Evolutionary conservation across 208 protist species (phyloP), one percentile per base, ranked within the genome.

Genomic region (Trypanosoma lewisi): DNA sequence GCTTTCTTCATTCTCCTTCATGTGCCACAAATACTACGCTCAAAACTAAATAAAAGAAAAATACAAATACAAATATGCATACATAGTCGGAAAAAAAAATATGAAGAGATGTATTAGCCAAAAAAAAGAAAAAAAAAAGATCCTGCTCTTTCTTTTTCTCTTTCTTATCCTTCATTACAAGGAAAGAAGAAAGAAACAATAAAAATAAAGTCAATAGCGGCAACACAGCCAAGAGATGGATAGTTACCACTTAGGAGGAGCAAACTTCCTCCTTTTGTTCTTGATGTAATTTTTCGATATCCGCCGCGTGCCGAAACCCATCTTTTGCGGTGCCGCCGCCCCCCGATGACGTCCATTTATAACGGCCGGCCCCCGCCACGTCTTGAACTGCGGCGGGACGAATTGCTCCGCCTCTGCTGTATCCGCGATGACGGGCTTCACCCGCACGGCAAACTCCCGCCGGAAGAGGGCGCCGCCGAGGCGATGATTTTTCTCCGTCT

Each of bases 221-320:
- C n/a, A n/a, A n/a, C n/a, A n/a, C n/a, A n/a, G n/a, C n/a, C n/a
- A n/a, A n/a, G n/a, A n/a, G n/a, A n/a, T n/a, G n/a, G n/a, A n/a
- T n/a, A n/a, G n/a, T 52, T 39, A 66, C 48, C 57, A 60, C 2
- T 62, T 45, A 19, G 61, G 19, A 25, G 67, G 73, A 16, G 61
- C 45, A 56, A 73, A 80, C 51, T 83, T 82, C 25, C 73, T 79
- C 8, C 77, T 74, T 39, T 83, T 86, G 9, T 81, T 70, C 25
- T 85, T 78, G n/a, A 93, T 59, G 66, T 95, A 95, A 63, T 89
- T 70, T 47, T 74, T 88, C 3, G 82, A 84, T 62, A 95, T 92
- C 17, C 82, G 72, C 0, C 77, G 79, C 14, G 73, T 89, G 41
- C 89, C 89, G 66, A 95, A 95, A 2, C 55, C 70, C 48, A 82